Evolutionary conservation across 176 grass and related monocot species (phyloP), one percentile per base, ranked within the genome.

Genomic region (Musa acuminata): DNA sequence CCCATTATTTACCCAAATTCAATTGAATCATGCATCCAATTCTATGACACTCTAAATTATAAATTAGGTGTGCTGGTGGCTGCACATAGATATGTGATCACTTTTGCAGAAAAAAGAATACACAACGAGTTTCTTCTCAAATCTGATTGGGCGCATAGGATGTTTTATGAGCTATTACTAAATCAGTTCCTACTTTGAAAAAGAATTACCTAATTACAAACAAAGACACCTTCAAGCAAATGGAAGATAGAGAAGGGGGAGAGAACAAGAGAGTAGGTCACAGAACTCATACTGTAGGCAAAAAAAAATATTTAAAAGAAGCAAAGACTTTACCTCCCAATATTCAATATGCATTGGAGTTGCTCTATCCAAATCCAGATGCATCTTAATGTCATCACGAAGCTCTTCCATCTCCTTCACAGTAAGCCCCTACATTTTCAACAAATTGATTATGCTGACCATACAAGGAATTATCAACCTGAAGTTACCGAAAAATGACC

Each of bases 351-450:
- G 87, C 22, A 87, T 81, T 81, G 83, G 84, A 65, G 79, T 99
- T 74, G 91, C 83, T 19, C 84, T 89, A 51, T 91, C 95, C 58
- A 94, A 73, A 91, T 91, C 95, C 5, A 99, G 82, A 87, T 99
- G 95, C 95, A 99, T 89, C 77, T 91, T 99, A 80, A 99, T 94
- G 70, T 99, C 95, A 69, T 94, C 91, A 54, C 54, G 82, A 54
- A 99, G 82, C 65, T 99, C 95, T 85, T 94, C 90, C 95, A 99
- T 87, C 62, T 94, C 90, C 80, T 99, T 94, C 67, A 89, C 95
- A 21, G 88, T 86, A 69, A 91, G 80, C 77, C 90, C 95, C 90
- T 99, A 59, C 25, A 81, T 71, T 80, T 85, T 84, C 72, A 49
- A 53, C 1, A 20, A 53, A 71, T 11, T 22, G 50, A 65, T 63